Conservation (phyloP, 2,329 filamentous ascomycete species). For the Thyridium curvatum region DNA sequence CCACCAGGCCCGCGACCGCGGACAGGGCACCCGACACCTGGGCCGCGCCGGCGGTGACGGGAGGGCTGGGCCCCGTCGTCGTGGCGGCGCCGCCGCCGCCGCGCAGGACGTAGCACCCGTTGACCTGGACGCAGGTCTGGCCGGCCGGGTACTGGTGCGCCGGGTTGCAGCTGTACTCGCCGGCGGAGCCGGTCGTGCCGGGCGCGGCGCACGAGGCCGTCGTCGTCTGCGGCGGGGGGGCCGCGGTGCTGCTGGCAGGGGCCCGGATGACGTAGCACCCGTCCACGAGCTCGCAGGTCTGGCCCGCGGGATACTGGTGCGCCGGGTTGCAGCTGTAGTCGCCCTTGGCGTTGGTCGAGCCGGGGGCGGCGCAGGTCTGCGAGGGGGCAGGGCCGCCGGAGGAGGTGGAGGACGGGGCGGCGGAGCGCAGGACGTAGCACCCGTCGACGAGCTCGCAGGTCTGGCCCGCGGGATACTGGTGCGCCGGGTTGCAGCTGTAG, state of each 20-base stretch:
- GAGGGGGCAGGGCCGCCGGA: too few species aligned
- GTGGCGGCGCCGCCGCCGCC: too few species aligned
- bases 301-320: conserved; percentile 11
- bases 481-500: conserved; percentile 14
- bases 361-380: conserved; percentile 6
- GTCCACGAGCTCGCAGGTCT: conserved; percentile 8
- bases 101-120: conserved; percentile 7
- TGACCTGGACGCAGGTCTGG: conserved; percentile 8
- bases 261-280: too few species aligned
- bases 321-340: conserved; percentile 14
- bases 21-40: too few species aligned
- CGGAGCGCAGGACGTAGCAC: too few species aligned
- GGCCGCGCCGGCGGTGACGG: too few species aligned
- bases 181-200: conserved; percentile 6
- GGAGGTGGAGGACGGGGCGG: too few species aligned
- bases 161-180: conserved; percentile 14
- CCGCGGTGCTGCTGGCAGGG: too few species aligned
- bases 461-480: conserved; percentile 12
- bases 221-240: too few species aligned
- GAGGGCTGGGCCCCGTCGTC: too few species aligned
- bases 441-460: conserved; percentile 8
- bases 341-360: conserved; percentile 7
- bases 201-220: conserved; percentile 6
- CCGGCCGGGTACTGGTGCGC: conserved; percentile 12
- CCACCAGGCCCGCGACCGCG: too few species aligned